Base-by-base conservation (phyloP, 495 filamentous ascomycete genomes). In the Hypoxylon intermedium region DNA sequence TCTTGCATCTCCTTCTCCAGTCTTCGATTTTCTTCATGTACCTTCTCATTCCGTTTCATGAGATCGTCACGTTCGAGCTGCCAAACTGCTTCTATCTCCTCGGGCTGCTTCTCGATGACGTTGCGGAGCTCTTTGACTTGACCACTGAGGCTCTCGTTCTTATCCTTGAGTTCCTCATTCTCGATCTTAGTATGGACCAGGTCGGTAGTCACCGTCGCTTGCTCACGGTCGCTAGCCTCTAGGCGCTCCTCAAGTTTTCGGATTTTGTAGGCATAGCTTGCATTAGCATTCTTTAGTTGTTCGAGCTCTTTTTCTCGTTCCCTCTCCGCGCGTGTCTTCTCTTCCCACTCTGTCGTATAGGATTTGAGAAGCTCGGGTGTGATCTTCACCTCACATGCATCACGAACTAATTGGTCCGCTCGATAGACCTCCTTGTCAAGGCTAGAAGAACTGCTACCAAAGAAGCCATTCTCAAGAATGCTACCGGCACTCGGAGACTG, bases 381-480 rank as follows among this genome's bases (percentile, higher is more conserved):
- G 60, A 99, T 87, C 52, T 89, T 89, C 13, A 97, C 82, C n/a
- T 87, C 85, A 68, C 92, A 97, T 12, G 94, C 94, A 73, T 99
- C 94, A 51, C 90, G 90, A 4, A 99, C 91, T 58, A 99, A 79
- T 60, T 91, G 82, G 69, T 99, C 95, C 9, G 95, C 93, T 18
- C 92, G 87, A 71, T 99, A 99, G 9, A 98, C 81, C 63, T 97
- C 94, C 72, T 96, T 97, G 68, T 99, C 94, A 9, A 89, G 83
- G 60, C 87, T 90, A 28, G 75, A 74, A 16, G 87, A 91, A 16
- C 90, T 89, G 73, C 88, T 93, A 36, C 94, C 94, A 67, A 99
- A 99, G 80, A 99, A 99, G 24, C 94, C 94, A 40, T 91, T 94
- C 72, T 99, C 94, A 21, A 97, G 85, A 34, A 98, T 88, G 5